Conservation (phyloP, 2,329 filamentous ascomycete species). For the Purpureocillium takamizusanense region DNA sequence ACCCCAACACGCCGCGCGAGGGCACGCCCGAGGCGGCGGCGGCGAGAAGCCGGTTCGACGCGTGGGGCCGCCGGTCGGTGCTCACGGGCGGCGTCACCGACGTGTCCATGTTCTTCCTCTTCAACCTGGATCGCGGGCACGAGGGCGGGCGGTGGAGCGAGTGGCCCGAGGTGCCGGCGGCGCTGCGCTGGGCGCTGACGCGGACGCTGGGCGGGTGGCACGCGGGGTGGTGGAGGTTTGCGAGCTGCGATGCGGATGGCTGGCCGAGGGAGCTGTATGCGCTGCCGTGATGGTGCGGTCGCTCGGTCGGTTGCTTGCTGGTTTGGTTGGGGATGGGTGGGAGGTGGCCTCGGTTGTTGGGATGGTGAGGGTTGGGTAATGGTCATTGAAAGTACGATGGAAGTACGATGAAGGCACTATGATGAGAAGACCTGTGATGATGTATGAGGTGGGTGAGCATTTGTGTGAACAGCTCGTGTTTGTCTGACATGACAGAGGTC, state of each 20-base stretch:
- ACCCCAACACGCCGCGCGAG: conserved; percentile 39
- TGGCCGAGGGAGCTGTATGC: conserved; percentile 45
- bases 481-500: no score
- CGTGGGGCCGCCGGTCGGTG: conserved; percentile 54
- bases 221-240: conserved; percentile 54
- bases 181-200: conserved; percentile 49
- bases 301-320: no score
- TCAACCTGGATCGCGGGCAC: conserved; percentile 51
- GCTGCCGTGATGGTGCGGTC: conserved; percentile 15
- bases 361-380: no score
- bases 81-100: conserved; percentile 50
- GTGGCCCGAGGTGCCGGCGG: conserved; percentile 56
- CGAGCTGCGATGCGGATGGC: conserved; percentile 47
- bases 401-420: no score
- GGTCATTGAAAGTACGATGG: no score
- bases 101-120: conserved; percentile 54
- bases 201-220: conserved; percentile 49
- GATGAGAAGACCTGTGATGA: no score
- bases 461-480: no score
- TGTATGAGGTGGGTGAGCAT: no score
- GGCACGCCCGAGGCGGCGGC: conserved; percentile 33
- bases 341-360: no score
- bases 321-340: no score
- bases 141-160: conserved; percentile 51
- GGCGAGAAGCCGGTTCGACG: conserved; percentile 43